Evolutionary conservation across 2,329 filamentous ascomycete genomes (phyloP).

Genomic region (Mariannaea sp.): DNA sequence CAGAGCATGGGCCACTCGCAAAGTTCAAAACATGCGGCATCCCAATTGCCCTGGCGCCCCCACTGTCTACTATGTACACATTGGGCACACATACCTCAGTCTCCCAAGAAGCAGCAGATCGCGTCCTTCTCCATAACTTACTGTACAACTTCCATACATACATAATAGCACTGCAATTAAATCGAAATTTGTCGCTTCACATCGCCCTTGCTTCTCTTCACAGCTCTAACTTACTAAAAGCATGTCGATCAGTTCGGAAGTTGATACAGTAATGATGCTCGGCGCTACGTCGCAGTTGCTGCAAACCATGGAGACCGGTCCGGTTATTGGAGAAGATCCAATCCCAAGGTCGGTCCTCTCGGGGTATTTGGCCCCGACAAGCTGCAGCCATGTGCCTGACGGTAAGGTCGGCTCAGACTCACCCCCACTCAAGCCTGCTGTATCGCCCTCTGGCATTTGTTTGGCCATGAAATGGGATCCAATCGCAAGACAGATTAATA

Average conservation of each 20-base stretch:
- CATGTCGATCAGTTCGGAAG: not conserved
- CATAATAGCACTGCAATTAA: too few species aligned
- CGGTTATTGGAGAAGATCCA: constrained; percentile 19
- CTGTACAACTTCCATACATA: too few species aligned
- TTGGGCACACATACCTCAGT: not conserved
- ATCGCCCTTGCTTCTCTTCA: not conserved
- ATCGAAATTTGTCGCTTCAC: too few species aligned
- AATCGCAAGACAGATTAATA: constrained; percentile 22
- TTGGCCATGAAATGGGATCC: not conserved
- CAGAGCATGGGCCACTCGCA: too few species aligned
- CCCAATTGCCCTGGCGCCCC: too few species aligned
- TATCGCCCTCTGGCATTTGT: constrained; percentile 1
- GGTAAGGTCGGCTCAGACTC: constrained; percentile 11
- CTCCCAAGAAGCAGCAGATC: not conserved
- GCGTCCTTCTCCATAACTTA: not conserved
- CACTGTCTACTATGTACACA: too few species aligned
- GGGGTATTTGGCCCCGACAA: constrained; percentile 16
- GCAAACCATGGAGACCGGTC: constrained; percentile 16
- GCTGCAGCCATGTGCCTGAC: constrained; percentile 4
- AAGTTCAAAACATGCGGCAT: too few species aligned
- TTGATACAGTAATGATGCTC: not conserved
- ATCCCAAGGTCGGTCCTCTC: constrained; percentile 7
- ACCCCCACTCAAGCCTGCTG: constrained; percentile 15
- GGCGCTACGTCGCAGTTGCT: not conserved
- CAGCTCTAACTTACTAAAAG: not conserved